Conservation (phyloP, 257 asterid species). For the Plantago major region DNA sequence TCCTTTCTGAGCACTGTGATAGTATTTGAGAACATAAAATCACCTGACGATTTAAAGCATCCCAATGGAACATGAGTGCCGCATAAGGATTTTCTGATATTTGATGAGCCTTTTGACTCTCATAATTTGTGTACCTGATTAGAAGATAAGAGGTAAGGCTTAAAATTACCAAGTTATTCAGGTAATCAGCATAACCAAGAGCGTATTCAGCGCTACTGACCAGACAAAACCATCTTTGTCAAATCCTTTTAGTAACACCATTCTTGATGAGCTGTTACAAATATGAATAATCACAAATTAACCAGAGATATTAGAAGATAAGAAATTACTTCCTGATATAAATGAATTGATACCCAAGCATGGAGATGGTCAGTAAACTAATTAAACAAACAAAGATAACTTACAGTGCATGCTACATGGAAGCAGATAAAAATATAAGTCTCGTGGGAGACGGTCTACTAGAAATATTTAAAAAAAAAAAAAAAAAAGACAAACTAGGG, state of each 20-base stretch:
- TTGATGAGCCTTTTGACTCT: constrained; percentile 65
- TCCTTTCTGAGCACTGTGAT: constrained; percentile 8
- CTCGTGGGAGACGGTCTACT: too few species aligned
- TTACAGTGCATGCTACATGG: too few species aligned
- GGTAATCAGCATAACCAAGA: constrained; percentile 15
- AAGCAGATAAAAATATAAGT: too few species aligned
- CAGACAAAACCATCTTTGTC: constrained; percentile 69
- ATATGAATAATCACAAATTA: not conserved
- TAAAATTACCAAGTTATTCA: constrained; percentile 10
- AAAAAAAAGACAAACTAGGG: too few species aligned
- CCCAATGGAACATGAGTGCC: constrained; percentile 75
- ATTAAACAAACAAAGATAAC: too few species aligned
- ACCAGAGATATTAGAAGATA: not conserved
- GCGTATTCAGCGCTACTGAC: constrained; percentile 37
- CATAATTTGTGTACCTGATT: constrained; percentile 70
- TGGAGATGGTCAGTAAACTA: too few species aligned
- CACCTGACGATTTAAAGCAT: constrained; percentile 72
- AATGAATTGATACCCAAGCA: too few species aligned
- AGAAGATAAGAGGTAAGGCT: constrained; percentile 22
- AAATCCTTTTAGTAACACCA: constrained; percentile 67
- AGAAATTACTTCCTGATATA: too few species aligned
- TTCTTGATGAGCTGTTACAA: constrained; percentile 63
- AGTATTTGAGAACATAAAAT: constrained; percentile 11
- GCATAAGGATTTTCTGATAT: constrained; percentile 69
- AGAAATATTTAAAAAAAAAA: too few species aligned